phyloP scores from a whole-genome alignment of 495 filamentous ascomycete genomes.

The Astrothelium macrocarpum region DNA sequence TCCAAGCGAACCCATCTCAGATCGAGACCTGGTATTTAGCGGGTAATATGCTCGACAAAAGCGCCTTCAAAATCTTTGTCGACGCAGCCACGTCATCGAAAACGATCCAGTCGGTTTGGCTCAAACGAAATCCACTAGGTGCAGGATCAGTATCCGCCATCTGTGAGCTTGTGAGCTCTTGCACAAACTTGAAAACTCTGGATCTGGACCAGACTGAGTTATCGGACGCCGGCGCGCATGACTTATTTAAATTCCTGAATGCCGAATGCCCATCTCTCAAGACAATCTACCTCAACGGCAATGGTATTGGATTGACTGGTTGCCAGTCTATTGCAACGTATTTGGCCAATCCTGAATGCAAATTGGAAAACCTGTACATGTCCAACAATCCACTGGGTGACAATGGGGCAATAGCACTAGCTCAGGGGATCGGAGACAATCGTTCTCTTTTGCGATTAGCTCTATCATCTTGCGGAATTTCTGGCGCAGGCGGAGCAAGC shows the following conservation, averaged over 20 bases:
- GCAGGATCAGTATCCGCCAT: conserved; percentile 22
- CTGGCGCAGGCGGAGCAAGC: conserved; percentile 19
- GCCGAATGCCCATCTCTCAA: conserved; percentile 20
- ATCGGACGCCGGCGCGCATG: conserved; percentile 29
- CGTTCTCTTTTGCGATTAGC: conserved; percentile 24
- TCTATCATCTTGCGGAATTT: conserved; percentile 25
- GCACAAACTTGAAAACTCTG: conserved; percentile 30
- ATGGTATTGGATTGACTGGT: conserved; percentile 26
- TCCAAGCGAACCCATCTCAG: conserved; percentile 26
- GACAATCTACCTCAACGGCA: conserved; percentile 35
- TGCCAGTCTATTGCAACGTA: conserved; percentile 26
- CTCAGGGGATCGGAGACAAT: conserved; percentile 22
- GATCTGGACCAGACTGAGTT: conserved; percentile 38
- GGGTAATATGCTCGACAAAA: conserved; percentile 32
- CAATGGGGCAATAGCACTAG: conserved; percentile 19
- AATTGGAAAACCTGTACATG: conserved; percentile 29
- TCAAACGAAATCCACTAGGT: conserved; percentile 39
- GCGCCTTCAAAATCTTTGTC: conserved; percentile 26
- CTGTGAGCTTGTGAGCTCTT: conserved; percentile 25
- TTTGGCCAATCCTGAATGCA: conserved; percentile 23
- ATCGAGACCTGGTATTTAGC: conserved; percentile 41
- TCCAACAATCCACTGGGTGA: conserved; percentile 31
- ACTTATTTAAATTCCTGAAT: conserved; percentile 26
- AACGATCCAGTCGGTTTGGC: conserved; percentile 36
- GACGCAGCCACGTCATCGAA: conserved; percentile 26